phyloP scores from a whole-genome alignment of 129 eudicot species.

The Deinandra increscens region DNA sequence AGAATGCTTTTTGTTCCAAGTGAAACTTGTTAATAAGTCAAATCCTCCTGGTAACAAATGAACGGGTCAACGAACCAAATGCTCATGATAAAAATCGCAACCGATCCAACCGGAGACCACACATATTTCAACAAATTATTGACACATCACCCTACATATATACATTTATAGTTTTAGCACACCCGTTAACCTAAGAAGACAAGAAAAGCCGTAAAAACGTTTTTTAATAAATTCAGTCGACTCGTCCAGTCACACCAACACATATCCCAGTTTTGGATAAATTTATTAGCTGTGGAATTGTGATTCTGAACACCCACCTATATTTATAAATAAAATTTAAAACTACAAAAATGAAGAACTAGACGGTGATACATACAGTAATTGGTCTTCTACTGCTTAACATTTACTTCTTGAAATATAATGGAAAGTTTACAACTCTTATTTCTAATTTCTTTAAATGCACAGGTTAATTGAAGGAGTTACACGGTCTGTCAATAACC shows the following conservation, averaged over 20 bases:
- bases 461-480: conserved; percentile 97
- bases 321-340: too few species aligned
- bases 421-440: not conserved
- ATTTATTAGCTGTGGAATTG: too few species aligned
- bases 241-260: not conserved
- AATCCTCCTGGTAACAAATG: not conserved
- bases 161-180: not conserved
- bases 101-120: not conserved
- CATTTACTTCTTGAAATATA: not conserved
- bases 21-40: not conserved
- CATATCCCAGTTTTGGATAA: too few species aligned
- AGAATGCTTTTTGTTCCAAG: not conserved
- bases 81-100: not conserved
- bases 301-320: not conserved
- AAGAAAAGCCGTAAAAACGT: not conserved
- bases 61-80: not conserved
- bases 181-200: not conserved
- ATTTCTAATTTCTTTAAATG: not conserved
- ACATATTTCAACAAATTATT: not conserved
- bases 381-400: not conserved
- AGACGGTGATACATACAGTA: not conserved
- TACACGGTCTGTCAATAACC: conserved; percentile 84
- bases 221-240: not conserved
- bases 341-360: not conserved
- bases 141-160: not conserved